Evolutionary conservation across 257 asterid species (phyloP).

Genomic region (Phtheirospermum japonicum): DNA sequence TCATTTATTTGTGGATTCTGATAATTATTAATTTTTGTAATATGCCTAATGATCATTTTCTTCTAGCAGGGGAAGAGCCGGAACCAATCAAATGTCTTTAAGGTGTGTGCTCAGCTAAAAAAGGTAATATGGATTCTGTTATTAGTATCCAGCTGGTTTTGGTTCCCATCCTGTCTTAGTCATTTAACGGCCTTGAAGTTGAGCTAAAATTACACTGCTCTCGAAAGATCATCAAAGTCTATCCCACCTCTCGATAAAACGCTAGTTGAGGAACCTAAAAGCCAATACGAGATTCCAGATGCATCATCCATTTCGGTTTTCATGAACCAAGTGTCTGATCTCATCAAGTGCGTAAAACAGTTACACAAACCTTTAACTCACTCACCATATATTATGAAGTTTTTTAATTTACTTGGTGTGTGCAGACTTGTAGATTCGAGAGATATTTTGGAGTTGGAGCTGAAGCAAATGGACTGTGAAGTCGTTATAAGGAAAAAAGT

Average conservation of each 20-base stretch:
- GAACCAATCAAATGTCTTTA: constrained; percentile 38
- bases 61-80: constrained; percentile 33
- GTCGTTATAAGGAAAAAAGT: constrained; percentile 55
- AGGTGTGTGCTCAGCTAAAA: constrained; percentile 40
- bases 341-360: constrained; percentile 42
- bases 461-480: constrained; percentile 54
- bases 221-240: constrained; percentile 38
- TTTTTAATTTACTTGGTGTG: constrained; percentile 4
- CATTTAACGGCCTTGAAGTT: constrained; percentile 10
- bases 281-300: constrained; percentile 38
- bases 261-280: constrained; percentile 28
- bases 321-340: constrained; percentile 48
- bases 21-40: background rate
- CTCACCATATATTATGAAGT: too few relatives aligned
- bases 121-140: too few relatives aligned
- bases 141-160: too few relatives aligned
- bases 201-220: constrained; percentile 20
- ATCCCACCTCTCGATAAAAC: constrained; percentile 31
- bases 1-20: constrained; percentile 16
- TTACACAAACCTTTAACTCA: too few relatives aligned
- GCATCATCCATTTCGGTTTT: constrained; percentile 43
- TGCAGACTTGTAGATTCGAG: constrained; percentile 57
- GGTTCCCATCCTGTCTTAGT: too few relatives aligned
- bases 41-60: constrained; percentile 12
- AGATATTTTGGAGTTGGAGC: constrained; percentile 57